Conservation (phyloP, 2,329 filamentous ascomycete genomes). For the Mycogone perniciosa region DNA sequence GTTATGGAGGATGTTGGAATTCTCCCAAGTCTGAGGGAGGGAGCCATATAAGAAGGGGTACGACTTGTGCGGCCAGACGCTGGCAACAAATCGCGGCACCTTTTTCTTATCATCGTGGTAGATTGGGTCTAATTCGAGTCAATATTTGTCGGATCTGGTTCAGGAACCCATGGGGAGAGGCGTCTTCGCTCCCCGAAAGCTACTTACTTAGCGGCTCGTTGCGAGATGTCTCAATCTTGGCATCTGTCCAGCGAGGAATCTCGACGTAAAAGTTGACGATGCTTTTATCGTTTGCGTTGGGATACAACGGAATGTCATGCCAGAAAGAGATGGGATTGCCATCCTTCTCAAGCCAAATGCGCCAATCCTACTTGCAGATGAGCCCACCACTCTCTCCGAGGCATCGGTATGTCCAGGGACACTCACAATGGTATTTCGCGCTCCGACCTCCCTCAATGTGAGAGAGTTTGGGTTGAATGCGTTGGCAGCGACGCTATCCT, state of each 20-base stretch:
- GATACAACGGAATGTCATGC: slow-evolving; percentile 37
- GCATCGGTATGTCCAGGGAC: not conserved
- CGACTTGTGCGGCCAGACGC: slow-evolving; percentile 37
- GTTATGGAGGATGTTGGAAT: slow-evolving; percentile 33
- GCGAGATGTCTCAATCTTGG: slow-evolving; percentile 34
- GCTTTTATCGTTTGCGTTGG: slow-evolving; percentile 26
- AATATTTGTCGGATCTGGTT: not conserved
- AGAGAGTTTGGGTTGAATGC: slow-evolving; percentile 24
- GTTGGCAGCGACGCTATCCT: not conserved
- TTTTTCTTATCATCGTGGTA: slow-evolving; percentile 35
- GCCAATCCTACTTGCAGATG: slow-evolving; percentile 29
- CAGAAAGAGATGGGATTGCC: slow-evolving; percentile 35
- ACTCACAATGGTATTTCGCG: slow-evolving; percentile 32
- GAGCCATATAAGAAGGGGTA: slow-evolving; percentile 39
- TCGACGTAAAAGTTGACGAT: slow-evolving; percentile 36
- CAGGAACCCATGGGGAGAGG: not conserved
- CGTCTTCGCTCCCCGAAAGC: not conserved
- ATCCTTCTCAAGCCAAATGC: slow-evolving; percentile 34
- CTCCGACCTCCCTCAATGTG: slow-evolving; percentile 30
- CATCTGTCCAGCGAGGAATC: slow-evolving; percentile 37
- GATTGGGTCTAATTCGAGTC: slow-evolving; percentile 29
- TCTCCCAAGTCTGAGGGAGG: slow-evolving; percentile 40
- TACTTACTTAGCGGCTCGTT: slow-evolving; percentile 32
- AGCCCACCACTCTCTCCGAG: not conserved
- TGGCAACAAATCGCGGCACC: slow-evolving; percentile 33